phyloP scores from a whole-genome alignment of 495 filamentous ascomycete species.

The Glutinoglossum americanum region DNA sequence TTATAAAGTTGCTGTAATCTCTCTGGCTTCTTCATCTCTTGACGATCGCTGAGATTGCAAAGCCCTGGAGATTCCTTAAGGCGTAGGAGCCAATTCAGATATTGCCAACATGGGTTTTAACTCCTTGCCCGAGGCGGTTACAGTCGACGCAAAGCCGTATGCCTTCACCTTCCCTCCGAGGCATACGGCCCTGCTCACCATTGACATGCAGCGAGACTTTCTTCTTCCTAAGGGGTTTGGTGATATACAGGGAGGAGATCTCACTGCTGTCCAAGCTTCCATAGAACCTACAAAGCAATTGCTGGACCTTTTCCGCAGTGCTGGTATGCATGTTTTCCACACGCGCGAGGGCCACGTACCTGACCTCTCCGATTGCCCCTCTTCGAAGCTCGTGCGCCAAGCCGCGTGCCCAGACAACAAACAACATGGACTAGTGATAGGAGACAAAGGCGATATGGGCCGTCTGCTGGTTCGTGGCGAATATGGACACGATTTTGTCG shows the following conservation, averaged over 20 bases:
- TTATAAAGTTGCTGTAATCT: background rate
- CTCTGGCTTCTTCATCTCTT: background rate
- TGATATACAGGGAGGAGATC: slow-evolving; percentile 19
- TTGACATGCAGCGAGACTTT: slow-evolving; percentile 22
- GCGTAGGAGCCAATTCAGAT: background rate
- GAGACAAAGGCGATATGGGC: slow-evolving; percentile 22
- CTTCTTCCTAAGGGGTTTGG: slow-evolving; percentile 16
- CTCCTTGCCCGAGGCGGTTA: slow-evolving; percentile 2
- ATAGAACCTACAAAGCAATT: slow-evolving; percentile 24
- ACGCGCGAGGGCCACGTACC: slow-evolving; percentile 19
- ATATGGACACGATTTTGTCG: slow-evolving; percentile 20
- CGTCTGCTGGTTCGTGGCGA: slow-evolving; percentile 9
- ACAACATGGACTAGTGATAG: slow-evolving; percentile 25
- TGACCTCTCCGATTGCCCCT: slow-evolving; percentile 28
- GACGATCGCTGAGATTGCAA: background rate
- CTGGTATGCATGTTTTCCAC: slow-evolving; percentile 12
- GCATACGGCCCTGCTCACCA: slow-evolving; percentile 15
- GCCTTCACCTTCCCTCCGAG: slow-evolving; percentile 16
- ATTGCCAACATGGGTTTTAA: background rate
- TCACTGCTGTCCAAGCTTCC: slow-evolving; percentile 19
- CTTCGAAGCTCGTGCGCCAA: slow-evolving; percentile 26
- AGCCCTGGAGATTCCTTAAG: background rate
- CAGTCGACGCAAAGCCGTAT: slow-evolving; percentile 19
- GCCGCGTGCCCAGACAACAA: slow-evolving; percentile 19
- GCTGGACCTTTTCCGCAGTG: slow-evolving; percentile 32